Conservation (phyloP, 176 grass and related monocot species). For the Oryza brachyantha region DNA sequence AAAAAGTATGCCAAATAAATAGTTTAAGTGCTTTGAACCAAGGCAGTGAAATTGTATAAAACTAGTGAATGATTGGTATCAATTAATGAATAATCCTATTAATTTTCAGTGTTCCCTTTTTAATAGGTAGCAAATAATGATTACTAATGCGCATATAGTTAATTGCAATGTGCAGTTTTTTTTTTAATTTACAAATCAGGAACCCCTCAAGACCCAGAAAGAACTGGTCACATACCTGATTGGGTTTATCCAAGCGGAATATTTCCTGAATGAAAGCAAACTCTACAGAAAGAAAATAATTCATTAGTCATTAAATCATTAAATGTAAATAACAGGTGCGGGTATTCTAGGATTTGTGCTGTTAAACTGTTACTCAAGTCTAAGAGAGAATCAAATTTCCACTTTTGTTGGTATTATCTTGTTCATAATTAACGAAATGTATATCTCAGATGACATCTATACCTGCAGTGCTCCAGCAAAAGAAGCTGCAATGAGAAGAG, state of each 20-base stretch:
- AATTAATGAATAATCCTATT: too few species aligned
- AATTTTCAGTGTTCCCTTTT: too few species aligned
- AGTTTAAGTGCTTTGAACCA: too few species aligned
- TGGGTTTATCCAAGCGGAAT: constrained; percentile 93
- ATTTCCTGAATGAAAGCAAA: constrained; percentile 87
- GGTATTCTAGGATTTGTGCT: neutral
- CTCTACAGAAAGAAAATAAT: constrained; percentile 51
- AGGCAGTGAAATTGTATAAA: too few species aligned
- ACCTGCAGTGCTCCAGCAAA: constrained; percentile 98
- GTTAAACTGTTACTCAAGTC: constrained; percentile 4
- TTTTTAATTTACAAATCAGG: neutral
- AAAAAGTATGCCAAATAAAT: too few species aligned
- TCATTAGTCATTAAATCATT: constrained; percentile 28
- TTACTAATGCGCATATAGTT: neutral
- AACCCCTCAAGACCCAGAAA: constrained; percentile 11
- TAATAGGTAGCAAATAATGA: neutral
- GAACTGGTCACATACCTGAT: constrained; percentile 66
- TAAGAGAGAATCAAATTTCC: constrained; percentile 1
- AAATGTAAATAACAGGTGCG: neutral
- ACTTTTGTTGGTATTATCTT: constrained; percentile 11
- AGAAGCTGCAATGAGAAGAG: constrained; percentile 94
- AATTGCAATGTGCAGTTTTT: neutral
- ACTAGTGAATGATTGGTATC: too few species aligned
- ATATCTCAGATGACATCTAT: neutral
- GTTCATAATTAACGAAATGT: neutral